phyloP scores from a whole-genome alignment of 139 green algal species.

The Protoeuglena noctilucae region DNA sequence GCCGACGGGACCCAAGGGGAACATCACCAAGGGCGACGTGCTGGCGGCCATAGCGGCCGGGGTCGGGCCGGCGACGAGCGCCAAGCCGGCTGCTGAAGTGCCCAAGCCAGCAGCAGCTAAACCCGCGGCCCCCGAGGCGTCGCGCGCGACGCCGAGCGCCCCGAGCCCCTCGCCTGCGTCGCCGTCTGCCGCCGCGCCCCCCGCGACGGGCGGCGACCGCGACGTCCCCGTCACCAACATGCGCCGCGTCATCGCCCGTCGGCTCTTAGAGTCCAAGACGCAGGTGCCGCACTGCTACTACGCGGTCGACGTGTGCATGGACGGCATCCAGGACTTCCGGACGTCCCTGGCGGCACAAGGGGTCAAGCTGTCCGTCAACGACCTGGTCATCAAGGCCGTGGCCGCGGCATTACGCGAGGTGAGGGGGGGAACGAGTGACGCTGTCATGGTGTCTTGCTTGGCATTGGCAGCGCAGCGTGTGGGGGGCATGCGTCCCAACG shows the following conservation, averaged over 20 bases:
- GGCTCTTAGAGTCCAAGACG: constrained; percentile 76
- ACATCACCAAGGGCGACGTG: constrained; percentile 81
- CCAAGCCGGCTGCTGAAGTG: constrained; percentile 4
- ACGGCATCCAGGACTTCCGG: constrained; percentile 37
- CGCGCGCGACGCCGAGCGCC: constrained; percentile 7
- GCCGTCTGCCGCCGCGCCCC: neutral
- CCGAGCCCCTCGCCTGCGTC: neutral
- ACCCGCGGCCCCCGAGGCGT: neutral
- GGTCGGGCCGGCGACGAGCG: constrained; percentile 7
- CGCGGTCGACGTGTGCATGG: constrained; percentile 42
- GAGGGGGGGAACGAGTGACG: too few relatives aligned
- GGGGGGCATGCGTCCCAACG: too few relatives aligned
- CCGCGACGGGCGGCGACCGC: neutral
- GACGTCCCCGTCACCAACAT: constrained; percentile 68
- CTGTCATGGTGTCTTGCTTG: too few relatives aligned
- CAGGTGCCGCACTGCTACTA: constrained; percentile 64
- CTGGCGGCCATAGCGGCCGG: constrained; percentile 46
- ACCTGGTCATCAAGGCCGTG: constrained; percentile 88
- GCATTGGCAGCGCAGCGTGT: too few relatives aligned
- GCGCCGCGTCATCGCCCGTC: constrained; percentile 65
- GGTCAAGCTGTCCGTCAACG: constrained; percentile 84
- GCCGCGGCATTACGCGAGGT: too few relatives aligned
- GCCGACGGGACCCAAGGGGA: constrained; percentile 48
- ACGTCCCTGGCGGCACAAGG: constrained; percentile 27
- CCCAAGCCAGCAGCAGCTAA: constrained; percentile 4